Percentiles rank a stretch among this genome's conserved stretches.
phyloP scores from a whole-genome alignment of 768 basidiomycete species.

The Cubamyces lactineus region DNA sequence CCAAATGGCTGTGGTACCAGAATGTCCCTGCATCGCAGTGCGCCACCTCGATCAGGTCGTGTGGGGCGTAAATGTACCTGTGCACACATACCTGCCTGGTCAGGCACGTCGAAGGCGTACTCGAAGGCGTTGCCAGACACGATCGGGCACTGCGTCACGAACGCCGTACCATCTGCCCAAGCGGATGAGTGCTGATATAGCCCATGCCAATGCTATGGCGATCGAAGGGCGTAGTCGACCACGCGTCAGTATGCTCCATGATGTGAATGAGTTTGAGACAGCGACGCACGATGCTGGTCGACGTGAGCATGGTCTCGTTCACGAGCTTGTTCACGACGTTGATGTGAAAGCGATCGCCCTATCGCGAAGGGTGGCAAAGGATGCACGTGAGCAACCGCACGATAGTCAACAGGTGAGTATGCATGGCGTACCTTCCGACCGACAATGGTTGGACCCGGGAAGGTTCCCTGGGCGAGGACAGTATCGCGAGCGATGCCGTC shows the following conservation, averaged over 20 bases:
- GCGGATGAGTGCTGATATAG: slow-evolving; percentile 46
- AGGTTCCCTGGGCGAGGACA: slow-evolving; percentile 20
- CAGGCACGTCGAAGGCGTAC: slow-evolving; percentile 39
- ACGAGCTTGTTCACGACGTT: slow-evolving; percentile 41
- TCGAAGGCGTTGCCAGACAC: slow-evolving; percentile 41
- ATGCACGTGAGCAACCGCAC: background rate
- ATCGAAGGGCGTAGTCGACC: slow-evolving; percentile 46
- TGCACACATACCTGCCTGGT: slow-evolving; percentile 31
- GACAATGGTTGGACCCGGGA: slow-evolving; percentile 24
- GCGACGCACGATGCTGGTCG: slow-evolving; percentile 40
- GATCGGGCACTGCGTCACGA: slow-evolving; percentile 47
- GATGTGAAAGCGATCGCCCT: slow-evolving; percentile 41
- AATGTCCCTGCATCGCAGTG: slow-evolving; percentile 29
- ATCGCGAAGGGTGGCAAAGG: background rate
- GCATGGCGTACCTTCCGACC: slow-evolving; percentile 18
- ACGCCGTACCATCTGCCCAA: slow-evolving; percentile 49
- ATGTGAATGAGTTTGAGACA: no score
- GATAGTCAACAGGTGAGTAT: background rate
- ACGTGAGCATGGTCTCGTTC: slow-evolving; percentile 38
- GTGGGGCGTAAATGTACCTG: background rate
- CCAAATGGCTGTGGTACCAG: slow-evolving; percentile 49
- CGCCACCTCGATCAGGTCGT: background rate
- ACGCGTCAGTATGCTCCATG: slow-evolving; percentile 12
- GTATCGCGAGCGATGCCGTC: slow-evolving; percentile 17
- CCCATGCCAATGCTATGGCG: slow-evolving; percentile 47